Base-by-base conservation (phyloP, 75 land plant species). In the Larix kaempferi region DNA sequence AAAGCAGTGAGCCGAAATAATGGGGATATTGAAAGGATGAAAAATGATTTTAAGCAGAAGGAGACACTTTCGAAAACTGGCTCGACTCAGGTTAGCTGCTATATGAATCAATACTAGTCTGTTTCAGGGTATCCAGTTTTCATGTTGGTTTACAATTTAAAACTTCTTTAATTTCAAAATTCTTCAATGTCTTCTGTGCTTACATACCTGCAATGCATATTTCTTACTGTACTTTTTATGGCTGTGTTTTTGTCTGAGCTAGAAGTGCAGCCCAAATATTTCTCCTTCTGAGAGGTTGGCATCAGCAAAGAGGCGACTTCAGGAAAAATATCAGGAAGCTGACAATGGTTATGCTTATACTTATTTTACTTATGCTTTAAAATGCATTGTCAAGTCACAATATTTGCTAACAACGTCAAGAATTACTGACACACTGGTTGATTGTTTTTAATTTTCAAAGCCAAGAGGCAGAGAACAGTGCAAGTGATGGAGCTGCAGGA, bases 401-500 rank as follows among this genome's bases (percentile, higher is more conserved):
- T 49, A 49, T 49, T 49, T 49, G 54, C 54, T 49, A 49, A 49
- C 54, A 10, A 49, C 10, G 54, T 49, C 54, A 49, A 49, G 54
- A 35, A 23, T 41, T 73, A 25, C 22, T 71, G 73, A 54, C 56
- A 56, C 37, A 27, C 44, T 27, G 49, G 21, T 73, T 62, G 57
- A 25, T 65, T 57, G 33, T 72, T 33, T 29, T 64, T 57, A 59
- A 69, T 56, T 73, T 75, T 1, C 78, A 79, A 82, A 95, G 98
- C 98, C 21, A 95, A 93, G 78, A 95, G 81, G 89, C 98, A 95
- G 81, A 82, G 98, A 74, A 93, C 92, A 44, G 91, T 94, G 55
- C 94, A 92, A 80, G 91, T 90, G 78, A 86, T 94, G 91, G 98
- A 92, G 35, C 81, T 94, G 59, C 92, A 91, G 66, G 95, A 94